Percentiles rank a stretch among this genome's conserved stretches.
phyloP scores from a whole-genome alignment of 371 early-diverging fungal genomes.

The Mucor lusitanicus region DNA sequence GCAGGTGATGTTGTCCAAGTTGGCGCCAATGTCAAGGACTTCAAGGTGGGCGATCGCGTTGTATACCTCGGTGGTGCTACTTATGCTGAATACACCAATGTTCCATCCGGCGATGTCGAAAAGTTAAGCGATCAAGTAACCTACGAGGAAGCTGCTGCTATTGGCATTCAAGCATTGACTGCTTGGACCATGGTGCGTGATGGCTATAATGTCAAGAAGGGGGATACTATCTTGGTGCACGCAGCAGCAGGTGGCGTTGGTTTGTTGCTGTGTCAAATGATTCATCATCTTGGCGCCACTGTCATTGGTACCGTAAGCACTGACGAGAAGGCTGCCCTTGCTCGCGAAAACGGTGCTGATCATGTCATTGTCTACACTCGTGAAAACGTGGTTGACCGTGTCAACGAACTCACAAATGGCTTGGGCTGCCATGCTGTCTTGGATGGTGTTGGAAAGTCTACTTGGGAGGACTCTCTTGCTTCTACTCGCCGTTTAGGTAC shows the following conservation, averaged over 20 bases:
- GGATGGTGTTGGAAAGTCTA: constrained; percentile 92
- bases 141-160: constrained; percentile 71
- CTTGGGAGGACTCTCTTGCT: constrained; percentile 78
- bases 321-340: constrained; percentile 78
- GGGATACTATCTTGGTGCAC: constrained; percentile 80
- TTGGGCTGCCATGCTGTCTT: constrained; percentile 85
- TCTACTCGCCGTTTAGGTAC: constrained; percentile 79
- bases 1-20: constrained; percentile 80
- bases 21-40: constrained; percentile 63
- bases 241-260: constrained; percentile 95
- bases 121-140: constrained; percentile 63
- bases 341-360: constrained; percentile 75
- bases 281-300: constrained; percentile 76
- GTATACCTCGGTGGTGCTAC: constrained; percentile 62
- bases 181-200: constrained; percentile 74
- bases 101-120: constrained; percentile 36
- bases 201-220: constrained; percentile 73
- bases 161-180: constrained; percentile 77
- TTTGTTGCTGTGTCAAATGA: constrained; percentile 71
- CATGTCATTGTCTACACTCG: constrained; percentile 76
- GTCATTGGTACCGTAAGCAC: constrained; percentile 92
- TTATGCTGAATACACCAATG: constrained; percentile 80
- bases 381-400: constrained; percentile 66
- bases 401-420: constrained; percentile 75
- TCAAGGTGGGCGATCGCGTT: constrained; percentile 82